phyloP scores from a whole-genome alignment of 2,329 filamentous ascomycete species.

The Penicillium expansum region DNA sequence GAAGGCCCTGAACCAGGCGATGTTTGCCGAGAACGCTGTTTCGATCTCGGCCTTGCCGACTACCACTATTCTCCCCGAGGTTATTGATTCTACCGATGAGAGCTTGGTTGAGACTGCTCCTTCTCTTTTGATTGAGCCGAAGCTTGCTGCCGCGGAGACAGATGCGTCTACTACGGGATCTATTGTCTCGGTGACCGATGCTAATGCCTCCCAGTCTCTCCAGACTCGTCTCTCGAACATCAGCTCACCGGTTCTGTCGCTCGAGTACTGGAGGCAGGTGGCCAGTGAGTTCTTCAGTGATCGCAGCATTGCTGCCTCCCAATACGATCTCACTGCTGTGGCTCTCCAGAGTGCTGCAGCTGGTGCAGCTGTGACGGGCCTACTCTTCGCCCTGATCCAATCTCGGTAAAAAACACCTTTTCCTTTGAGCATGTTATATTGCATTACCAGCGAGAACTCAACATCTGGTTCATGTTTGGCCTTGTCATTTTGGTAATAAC shows the following conservation, averaged over 20 bases:
- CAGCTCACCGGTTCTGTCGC: slow-evolving; percentile 26
- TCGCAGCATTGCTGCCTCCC: slow-evolving; percentile 59
- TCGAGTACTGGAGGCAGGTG: slow-evolving; percentile 50
- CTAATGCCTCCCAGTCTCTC: slow-evolving; percentile 12
- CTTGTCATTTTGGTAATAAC: slow-evolving; percentile 6
- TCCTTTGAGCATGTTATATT: slow-evolving; percentile 15
- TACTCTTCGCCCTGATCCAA: slow-evolving; percentile 52
- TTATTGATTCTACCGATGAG: slow-evolving; percentile 11
- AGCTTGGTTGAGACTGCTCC: not conserved
- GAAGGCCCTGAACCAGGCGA: slow-evolving; percentile 39
- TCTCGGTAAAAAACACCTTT: slow-evolving; percentile 34
- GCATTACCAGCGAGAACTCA: not conserved
- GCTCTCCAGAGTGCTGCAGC: slow-evolving; percentile 65
- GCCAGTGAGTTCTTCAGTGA: slow-evolving; percentile 65
- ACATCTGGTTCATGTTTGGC: not conserved
- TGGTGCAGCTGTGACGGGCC: slow-evolving; percentile 61
- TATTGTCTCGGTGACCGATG: not conserved
- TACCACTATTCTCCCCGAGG: slow-evolving; percentile 6
- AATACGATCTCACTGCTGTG: slow-evolving; percentile 68
- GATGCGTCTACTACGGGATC: not conserved
- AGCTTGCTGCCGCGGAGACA: not conserved
- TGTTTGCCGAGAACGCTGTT: slow-evolving; percentile 7
- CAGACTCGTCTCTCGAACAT: slow-evolving; percentile 26
- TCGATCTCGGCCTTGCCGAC: slow-evolving; percentile 4
- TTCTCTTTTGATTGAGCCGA: not conserved